A percentile compares a stretch with the other conserved stretches of the same genome.
Evolutionary conservation across 495 filamentous ascomycete genomes (phyloP).

Genomic region (Aspergillus mulundensis): DNA sequence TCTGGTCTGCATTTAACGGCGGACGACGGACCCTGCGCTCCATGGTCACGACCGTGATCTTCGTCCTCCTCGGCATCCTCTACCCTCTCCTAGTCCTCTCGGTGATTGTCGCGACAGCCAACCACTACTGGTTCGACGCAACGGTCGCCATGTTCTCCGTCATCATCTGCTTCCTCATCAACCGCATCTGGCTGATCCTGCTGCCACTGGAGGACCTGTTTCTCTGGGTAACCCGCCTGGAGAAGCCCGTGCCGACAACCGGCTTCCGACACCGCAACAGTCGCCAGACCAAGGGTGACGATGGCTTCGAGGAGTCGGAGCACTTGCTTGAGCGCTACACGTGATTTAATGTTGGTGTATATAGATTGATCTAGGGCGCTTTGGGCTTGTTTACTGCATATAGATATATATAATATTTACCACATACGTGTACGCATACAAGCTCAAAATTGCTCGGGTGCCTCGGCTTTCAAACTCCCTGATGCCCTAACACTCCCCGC

Average conservation of each 20-base stretch:
- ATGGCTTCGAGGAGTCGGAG: constrained; percentile 1
- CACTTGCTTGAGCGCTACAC: constrained; percentile 6
- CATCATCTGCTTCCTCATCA: constrained; percentile 48
- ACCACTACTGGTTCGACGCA: constrained; percentile 64
- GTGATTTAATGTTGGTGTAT: not conserved
- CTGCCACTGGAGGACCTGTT: constrained; percentile 55
- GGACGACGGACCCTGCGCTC: constrained; percentile 35
- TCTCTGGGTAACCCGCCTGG: constrained; percentile 50
- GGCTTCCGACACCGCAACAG: constrained; percentile 31
- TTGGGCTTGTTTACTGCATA: not conserved
- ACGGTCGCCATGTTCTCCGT: constrained; percentile 49
- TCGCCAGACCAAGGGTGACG: not conserved
- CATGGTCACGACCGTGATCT: constrained; percentile 36
- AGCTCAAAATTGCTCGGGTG: not conserved
- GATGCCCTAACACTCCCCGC: no score
- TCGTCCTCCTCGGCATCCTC: constrained; percentile 43
- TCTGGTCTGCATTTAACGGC: constrained; percentile 35
- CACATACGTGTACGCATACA: not conserved
- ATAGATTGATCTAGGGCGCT: not conserved
- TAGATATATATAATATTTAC: constrained; percentile 1
- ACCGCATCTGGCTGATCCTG: constrained; percentile 50
- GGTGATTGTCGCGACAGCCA: constrained; percentile 62
- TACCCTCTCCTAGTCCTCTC: constrained; percentile 58
- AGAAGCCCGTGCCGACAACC: constrained; percentile 56
- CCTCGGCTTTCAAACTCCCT: no score